A percentile compares a stretch with the other conserved stretches of the same genome.
These are phyloP conservation scores for Saccharomyces eubayanus DNA, from an alignment of 805 yeast species.

Conservation along the genomic window DNA sequence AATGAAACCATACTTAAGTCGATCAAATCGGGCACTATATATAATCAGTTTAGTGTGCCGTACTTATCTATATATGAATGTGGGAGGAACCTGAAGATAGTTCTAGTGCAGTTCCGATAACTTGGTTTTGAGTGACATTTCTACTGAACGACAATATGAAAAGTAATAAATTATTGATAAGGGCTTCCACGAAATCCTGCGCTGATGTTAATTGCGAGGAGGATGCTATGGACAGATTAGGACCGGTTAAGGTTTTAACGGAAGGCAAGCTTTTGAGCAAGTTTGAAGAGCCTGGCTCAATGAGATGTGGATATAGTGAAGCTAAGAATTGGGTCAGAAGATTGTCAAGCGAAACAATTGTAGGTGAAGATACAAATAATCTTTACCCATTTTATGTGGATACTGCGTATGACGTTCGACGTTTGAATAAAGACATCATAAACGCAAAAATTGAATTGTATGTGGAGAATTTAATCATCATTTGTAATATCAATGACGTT, in stretches of 20 bases:
- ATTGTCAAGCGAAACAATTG: conserved; percentile 10
- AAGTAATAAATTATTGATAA: background rate
- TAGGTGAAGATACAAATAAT: conserved; percentile 7
- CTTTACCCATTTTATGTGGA: background rate
- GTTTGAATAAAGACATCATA: conserved; percentile 42
- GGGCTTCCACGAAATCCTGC: background rate
- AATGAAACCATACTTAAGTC: background rate
- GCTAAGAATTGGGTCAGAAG: conserved; percentile 20
- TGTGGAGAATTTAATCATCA: conserved; percentile 62
- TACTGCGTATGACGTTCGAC: background rate
- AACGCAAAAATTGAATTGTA: conserved; percentile 62
- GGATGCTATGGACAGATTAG: background rate
- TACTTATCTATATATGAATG: background rate
- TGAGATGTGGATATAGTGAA: conserved; percentile 1
- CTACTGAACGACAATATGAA: background rate
- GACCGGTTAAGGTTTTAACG: background rate
- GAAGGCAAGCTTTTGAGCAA: background rate
- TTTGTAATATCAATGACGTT: conserved; percentile 68
- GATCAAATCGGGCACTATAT: background rate
- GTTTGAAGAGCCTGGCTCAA: background rate
- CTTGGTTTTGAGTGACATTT: background rate
- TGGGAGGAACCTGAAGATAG: background rate
- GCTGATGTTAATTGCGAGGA: background rate
- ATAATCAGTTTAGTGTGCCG: background rate
- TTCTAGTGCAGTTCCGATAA: background rate